phyloP scores from a whole-genome alignment of 257 asterid species.

The Lavandula angustifolia region DNA sequence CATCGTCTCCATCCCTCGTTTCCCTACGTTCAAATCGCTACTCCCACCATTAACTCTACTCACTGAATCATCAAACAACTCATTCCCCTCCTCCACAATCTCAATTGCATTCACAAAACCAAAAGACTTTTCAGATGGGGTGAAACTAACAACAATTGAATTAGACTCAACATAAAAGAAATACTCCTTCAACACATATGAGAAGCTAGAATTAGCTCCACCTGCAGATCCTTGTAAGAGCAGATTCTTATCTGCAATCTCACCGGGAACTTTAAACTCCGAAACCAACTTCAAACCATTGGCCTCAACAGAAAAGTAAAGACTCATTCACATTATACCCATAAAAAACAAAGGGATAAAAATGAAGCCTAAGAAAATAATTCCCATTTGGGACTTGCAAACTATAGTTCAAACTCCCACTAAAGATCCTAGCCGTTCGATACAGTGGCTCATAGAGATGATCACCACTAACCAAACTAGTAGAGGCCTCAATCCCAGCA shows the following conservation, averaged over 20 bases:
- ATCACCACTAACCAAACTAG: constrained; percentile 47
- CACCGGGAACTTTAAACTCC: constrained; percentile 68
- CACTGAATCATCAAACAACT: constrained; percentile 57
- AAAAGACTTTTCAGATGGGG: constrained; percentile 63
- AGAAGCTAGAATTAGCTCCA: constrained; percentile 46
- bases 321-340: constrained; percentile 59
- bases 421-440: constrained; percentile 64
- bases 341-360: constrained; percentile 59
- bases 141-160: constrained; percentile 49
- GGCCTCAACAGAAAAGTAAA: constrained; percentile 55
- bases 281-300: constrained; percentile 70
- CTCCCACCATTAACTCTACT: constrained; percentile 52
- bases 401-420: constrained; percentile 55
- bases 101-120: constrained; percentile 90
- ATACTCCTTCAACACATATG: constrained; percentile 68
- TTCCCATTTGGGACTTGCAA: constrained; percentile 56
- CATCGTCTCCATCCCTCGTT: constrained; percentile 76
- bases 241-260: constrained; percentile 53
- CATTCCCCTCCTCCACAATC: constrained; percentile 48
- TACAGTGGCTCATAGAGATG: constrained; percentile 53
- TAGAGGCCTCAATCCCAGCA: constrained; percentile 65
- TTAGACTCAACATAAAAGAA: constrained; percentile 48
- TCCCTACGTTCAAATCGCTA: constrained; percentile 46
- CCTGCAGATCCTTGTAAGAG: constrained; percentile 35
- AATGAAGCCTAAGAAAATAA: constrained; percentile 76